These are phyloP conservation scores for Brassica nigra DNA, from an alignment of 345 rosid genomes.

Conservation along the genomic window DNA sequence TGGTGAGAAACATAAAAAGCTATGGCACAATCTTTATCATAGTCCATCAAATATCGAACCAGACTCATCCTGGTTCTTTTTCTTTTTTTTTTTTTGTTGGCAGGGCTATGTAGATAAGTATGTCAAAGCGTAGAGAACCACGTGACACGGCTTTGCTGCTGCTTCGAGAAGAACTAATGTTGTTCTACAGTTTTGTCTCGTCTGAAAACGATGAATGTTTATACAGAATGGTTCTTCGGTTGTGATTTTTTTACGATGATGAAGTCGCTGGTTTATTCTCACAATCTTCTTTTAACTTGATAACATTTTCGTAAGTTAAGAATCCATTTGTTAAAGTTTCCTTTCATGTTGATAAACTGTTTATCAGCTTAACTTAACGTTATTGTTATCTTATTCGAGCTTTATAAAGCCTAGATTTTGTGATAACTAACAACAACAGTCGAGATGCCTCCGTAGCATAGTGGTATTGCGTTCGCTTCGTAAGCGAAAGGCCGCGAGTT, in stretches of 20 bases:
- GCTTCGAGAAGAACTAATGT: constrained; percentile 8
- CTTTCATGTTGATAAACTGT: neutral
- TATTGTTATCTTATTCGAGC: no score
- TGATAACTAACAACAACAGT: accelerated
- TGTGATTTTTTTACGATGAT: constrained; percentile 9
- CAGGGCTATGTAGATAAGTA: constrained; percentile 93
- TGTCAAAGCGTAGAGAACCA: constrained; percentile 54
- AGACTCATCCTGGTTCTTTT: constrained; percentile 10
- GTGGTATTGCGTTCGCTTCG: constrained; percentile 99
- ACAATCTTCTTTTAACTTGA: constrained; percentile 2
- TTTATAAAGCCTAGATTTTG: no score
- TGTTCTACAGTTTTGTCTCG: constrained; percentile 19
- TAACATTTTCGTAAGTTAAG: constrained; percentile 1
- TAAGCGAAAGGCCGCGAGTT: constrained; percentile 99
- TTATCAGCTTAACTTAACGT: neutral
- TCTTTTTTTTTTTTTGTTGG: neutral
- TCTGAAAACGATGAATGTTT: constrained; percentile 10
- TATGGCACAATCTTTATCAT: neutral
- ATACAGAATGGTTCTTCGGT: constrained; percentile 2
- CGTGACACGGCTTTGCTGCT: constrained; percentile 1
- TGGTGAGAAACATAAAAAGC: constrained; percentile 52
- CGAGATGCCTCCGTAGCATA: constrained; percentile 77
- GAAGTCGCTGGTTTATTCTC: constrained; percentile 4
- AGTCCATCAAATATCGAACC: neutral
- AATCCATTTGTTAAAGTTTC: neutral